phyloP scores from a whole-genome alignment of 73 alveolate genomes.

The Paramecium caudatum region DNA sequence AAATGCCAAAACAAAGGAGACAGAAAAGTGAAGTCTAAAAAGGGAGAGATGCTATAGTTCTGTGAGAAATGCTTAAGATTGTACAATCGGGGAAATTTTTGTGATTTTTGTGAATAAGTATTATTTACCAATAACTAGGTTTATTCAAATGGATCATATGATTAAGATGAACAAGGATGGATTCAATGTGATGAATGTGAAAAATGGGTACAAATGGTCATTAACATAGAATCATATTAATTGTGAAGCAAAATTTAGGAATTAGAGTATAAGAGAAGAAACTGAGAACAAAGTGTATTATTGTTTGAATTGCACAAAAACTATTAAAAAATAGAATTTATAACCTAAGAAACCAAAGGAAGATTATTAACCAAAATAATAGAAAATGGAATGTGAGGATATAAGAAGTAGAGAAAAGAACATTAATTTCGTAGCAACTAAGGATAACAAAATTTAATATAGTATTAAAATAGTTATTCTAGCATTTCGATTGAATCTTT shows the following conservation, averaged over 20 bases:
- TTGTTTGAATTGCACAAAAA: conserved; percentile 49
- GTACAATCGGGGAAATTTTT: conserved; percentile 50
- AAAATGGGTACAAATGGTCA: conserved; percentile 31
- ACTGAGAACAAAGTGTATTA: conserved; percentile 35
- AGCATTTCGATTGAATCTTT: conserved; percentile 58
- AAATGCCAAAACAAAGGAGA: conserved; percentile 57
- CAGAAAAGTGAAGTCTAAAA: conserved; percentile 23
- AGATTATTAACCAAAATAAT: conserved; percentile 8
- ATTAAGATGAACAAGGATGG: conserved; percentile 65
- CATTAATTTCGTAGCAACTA: conserved; percentile 50
- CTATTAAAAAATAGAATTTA: background rate
- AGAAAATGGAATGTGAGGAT: background rate
- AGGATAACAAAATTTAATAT: conserved; percentile 60
- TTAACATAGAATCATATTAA: conserved; percentile 30
- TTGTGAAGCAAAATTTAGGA: conserved; percentile 67
- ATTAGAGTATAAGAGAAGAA: conserved; percentile 23
- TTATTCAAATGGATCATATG: conserved; percentile 64
- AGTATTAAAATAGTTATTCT: conserved; percentile 14
- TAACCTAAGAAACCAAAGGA: background rate
- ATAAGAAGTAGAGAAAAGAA: conserved; percentile 39
- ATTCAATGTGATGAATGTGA: conserved; percentile 56
- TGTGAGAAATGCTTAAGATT: conserved; percentile 58
- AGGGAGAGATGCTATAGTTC: background rate
- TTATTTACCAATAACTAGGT: conserved; percentile 16
- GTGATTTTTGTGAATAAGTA: conserved; percentile 70